Percentiles rank a stretch among this genome's conserved stretches.
Conservation (phyloP, 208 protist species). For the Trichomonas gallinae region DNA sequence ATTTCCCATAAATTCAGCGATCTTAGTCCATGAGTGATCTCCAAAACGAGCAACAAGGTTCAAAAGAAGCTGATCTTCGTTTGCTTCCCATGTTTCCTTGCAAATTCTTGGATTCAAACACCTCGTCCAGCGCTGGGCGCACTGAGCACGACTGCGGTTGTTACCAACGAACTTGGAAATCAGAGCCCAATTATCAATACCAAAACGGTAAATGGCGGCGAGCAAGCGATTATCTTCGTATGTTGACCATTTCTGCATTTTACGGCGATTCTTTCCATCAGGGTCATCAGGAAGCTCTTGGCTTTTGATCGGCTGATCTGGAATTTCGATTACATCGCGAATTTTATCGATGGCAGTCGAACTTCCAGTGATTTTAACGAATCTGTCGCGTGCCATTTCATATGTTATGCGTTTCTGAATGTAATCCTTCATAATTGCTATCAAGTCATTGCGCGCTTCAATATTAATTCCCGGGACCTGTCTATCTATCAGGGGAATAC, state of each 20-base stretch:
- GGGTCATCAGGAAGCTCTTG: background rate
- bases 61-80: background rate
- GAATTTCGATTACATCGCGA: background rate
- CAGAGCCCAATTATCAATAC: background rate
- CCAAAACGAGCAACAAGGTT: background rate
- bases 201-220: background rate
- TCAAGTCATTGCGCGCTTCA: background rate
- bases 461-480: background rate
- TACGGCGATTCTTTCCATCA: background rate
- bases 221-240: background rate
- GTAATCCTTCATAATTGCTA: background rate
- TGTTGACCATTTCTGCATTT: background rate
- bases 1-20: background rate
- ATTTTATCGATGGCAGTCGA: background rate
- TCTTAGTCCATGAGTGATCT: background rate
- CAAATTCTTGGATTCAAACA: background rate
- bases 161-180: background rate
- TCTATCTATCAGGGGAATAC: background rate
- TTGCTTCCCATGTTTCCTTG: background rate
- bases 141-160: background rate
- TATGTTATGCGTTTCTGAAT: background rate
- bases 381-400: background rate
- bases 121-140: background rate
- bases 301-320: background rate
- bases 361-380: background rate